Evolutionary conservation across 176 grass and related monocot genomes (phyloP), one percentile per base, ranked within the genome.

Genomic region (Musa beccarii): DNA sequence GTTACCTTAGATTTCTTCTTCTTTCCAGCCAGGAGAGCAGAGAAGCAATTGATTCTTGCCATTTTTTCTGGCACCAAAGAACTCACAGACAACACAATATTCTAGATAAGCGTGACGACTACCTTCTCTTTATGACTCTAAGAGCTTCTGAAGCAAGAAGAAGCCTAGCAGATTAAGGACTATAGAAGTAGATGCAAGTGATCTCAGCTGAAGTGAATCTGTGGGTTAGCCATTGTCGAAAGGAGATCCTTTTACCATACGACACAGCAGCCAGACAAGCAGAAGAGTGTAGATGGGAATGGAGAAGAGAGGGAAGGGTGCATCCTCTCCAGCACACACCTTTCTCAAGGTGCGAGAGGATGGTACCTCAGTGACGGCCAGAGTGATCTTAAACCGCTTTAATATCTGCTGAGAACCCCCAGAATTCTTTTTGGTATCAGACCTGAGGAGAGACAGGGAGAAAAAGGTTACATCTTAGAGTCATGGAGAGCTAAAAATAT

Each of bases 221-320:
- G n/a, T 51, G 8, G 8, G 28, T 97, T 84, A 91, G 86, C 94
- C 90, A 78, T 93, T 93, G 71, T 93, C 94, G 83, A 93, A 54
- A 15, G 82, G 89, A 64, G 84, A 91, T 59, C 82, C 79, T 71
- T 88, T 81, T 25, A 77, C 50, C 15, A 77, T 53, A 52, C 75
- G 75, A 52, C 59, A 77, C 8, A 77, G 59, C 15, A 64, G 74
- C 74, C 74, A 76, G 56, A 70, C 54, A 52, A 81, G 80, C 53
- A 81, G 84, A 81, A 87, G 59, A 74, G 22, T 69, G 79, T 59
- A 69, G 86, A 63, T 49, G 15, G 75, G 82, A 86, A 75, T 3
- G 64, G 76, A 66, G 79, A 26, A 79, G 53, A 73, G 57, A 53
- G 21, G 69, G 49, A 28, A 80, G 22, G n/a, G 21, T 50, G 87